Evolutionary conservation across 345 rosid genomes (phyloP), one percentile per base, ranked within the genome.

Genomic region (Triadica sebifera): DNA sequence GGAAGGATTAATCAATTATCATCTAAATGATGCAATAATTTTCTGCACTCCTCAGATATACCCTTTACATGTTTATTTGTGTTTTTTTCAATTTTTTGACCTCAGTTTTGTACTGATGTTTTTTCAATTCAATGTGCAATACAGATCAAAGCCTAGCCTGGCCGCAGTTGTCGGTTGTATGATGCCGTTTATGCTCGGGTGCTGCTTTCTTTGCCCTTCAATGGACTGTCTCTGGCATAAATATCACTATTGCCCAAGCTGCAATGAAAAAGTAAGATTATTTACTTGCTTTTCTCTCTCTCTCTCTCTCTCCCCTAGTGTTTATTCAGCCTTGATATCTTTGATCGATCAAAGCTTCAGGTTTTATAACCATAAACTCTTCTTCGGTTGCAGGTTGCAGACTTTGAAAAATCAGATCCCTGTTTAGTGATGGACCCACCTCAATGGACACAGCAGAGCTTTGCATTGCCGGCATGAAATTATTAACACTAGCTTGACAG

Each of bases 221-320:
- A 89, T 88, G 96, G 97, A 91, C 78, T 93, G 98, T 81, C 99
- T 95, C 71, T 93, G 98, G 99, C 94, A 90, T 84, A 95, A 95
- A 74, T 87, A 93, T 80, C 99, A 95, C 78, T 82, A 90, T 72
- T 95, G 99, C 82, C 98, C 96, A 13, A 76, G 78, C 73, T 95
- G 99, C 86, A 82, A 76, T 12, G 84, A 87, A 70, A 88, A 91
- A 89, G 98, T 87, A 43, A 53, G 76, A 49, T 4, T 45, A 15
- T 25, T 25, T 15, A 17, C 3, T n/a, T 43, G 6, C 0, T 43
- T 10, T 29, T 29, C 2, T 29, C 2, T 2, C 34, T 2, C 34
- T 29, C 34, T 10, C 2, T 29, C 2, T 29, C 2, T 2, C 34
- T 2, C 34, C 2, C 34, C 34, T 29, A 29, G 34, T 29, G 34